Evolutionary conservation across 2,329 filamentous ascomycete species (phyloP).

Genomic region (Drechslerella coelobrocha): DNA sequence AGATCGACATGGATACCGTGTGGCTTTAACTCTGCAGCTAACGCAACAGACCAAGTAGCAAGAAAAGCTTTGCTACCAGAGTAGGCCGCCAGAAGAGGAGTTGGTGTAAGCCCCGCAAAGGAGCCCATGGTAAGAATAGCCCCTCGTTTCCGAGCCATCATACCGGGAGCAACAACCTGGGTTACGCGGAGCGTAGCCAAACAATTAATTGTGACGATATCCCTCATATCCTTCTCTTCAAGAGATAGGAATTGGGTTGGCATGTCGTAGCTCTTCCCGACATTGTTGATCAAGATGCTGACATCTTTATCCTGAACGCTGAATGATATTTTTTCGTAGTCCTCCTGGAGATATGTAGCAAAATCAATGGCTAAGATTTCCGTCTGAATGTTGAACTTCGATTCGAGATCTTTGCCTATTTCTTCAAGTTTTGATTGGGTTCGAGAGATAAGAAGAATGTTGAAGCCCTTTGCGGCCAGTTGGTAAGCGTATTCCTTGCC

Average conservation of each 20-base stretch:
- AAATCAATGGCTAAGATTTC: conserved; percentile 93
- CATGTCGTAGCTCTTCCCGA: conserved; percentile 91
- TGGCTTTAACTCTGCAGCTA: conserved; percentile 80
- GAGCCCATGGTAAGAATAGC: conserved; percentile 97
- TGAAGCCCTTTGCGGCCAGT: conserved; percentile 89
- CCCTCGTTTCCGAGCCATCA: conserved; percentile 82
- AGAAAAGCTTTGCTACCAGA: conserved; percentile 97
- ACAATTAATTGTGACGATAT: conserved; percentile 96
- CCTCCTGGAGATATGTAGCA: conserved; percentile 74
- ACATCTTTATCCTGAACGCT: conserved; percentile 77
- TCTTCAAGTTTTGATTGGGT: conserved; percentile 88
- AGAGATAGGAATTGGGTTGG: conserved; percentile 88
- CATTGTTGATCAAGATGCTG: conserved; percentile 92
- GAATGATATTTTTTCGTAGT: conserved; percentile 76
- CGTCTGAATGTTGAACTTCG: conserved; percentile 74
- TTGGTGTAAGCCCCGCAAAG: conserved; percentile 90
- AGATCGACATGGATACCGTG: conserved; percentile 88
- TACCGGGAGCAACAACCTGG: conserved; percentile 80
- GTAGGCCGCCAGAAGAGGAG: conserved; percentile 91
- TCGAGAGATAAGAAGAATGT: conserved; percentile 90
- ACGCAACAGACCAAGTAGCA: conserved; percentile 89
- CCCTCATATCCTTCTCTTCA: conserved; percentile 76
- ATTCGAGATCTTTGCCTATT: conserved; percentile 76
- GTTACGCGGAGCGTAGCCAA: conserved; percentile 87
- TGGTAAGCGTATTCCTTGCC: conserved; percentile 95